Percentiles rank a stretch among this genome's conserved stretches.
Conservation (phyloP, 2,329 filamentous ascomycete species). For the Pleoardoris graminearum region DNA sequence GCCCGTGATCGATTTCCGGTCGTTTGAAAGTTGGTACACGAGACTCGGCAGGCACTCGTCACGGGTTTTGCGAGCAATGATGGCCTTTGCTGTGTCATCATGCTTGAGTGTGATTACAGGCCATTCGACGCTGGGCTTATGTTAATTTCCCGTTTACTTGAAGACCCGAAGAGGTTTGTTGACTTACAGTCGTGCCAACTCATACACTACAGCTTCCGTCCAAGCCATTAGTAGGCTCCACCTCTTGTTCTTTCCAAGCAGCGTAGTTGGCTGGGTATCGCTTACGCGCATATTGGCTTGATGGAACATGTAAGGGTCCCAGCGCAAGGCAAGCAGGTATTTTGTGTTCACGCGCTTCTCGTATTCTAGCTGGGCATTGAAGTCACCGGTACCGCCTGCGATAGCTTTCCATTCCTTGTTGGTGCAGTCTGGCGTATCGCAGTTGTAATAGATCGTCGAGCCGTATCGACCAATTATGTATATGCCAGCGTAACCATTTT, state of each 20-base stretch:
- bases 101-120: slow-evolving; percentile 59
- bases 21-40: slow-evolving; percentile 48
- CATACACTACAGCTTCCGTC: slow-evolving; percentile 58
- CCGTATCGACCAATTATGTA: slow-evolving; percentile 61
- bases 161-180: background rate
- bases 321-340: slow-evolving; percentile 57
- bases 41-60: slow-evolving; percentile 56
- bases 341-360: slow-evolving; percentile 57
- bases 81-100: slow-evolving; percentile 55
- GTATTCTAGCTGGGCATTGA: slow-evolving; percentile 54
- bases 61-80: slow-evolving; percentile 56
- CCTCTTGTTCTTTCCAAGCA: slow-evolving; percentile 51
- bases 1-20: slow-evolving; percentile 50
- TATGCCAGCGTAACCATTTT: slow-evolving; percentile 59
- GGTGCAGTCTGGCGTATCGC: slow-evolving; percentile 58
- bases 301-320: slow-evolving; percentile 63
- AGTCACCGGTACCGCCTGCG: slow-evolving; percentile 54
- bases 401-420: slow-evolving; percentile 62
- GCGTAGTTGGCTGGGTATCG: slow-evolving; percentile 49
- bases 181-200: slow-evolving; percentile 52
- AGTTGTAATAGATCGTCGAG: slow-evolving; percentile 66
- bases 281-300: slow-evolving; percentile 59
- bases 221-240: slow-evolving; percentile 59
- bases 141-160: background rate
- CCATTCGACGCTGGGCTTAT: slow-evolving; percentile 41